These are phyloP conservation scores for Blastobotrys apis DNA, from an alignment of 1,139 yeast genomes.

Conservation along the genomic window DNA sequence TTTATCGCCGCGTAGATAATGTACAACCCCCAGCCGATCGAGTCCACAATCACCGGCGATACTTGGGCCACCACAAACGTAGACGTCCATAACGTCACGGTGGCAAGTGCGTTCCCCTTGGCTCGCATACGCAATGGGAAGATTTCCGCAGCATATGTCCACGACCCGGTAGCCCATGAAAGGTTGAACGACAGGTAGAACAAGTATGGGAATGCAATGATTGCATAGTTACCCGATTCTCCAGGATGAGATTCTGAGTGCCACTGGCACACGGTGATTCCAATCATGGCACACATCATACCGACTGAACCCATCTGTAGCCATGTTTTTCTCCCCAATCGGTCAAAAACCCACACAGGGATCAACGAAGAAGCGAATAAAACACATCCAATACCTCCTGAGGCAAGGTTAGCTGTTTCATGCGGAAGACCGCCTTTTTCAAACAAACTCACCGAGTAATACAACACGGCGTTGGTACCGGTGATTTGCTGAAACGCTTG, in stretches of 20 bases:
- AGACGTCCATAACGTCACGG: conserved; percentile 71
- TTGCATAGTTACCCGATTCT: conserved; percentile 42
- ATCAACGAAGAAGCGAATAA: conserved; percentile 23
- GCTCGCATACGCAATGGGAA: conserved; percentile 67
- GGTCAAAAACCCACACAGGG: conserved; percentile 45
- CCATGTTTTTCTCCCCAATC: conserved; percentile 60
- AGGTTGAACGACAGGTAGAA: conserved; percentile 69
- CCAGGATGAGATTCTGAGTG: conserved; percentile 15
- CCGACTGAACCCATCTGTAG: conserved; percentile 42
- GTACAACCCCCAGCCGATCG: conserved; percentile 54
- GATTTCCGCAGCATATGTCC: conserved; percentile 72
- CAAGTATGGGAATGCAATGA: conserved; percentile 64
- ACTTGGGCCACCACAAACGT: conserved; percentile 66
- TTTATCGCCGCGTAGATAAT: conserved; percentile 15
- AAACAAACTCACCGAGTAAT: conserved; percentile 62
- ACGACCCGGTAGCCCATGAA: conserved; percentile 75
- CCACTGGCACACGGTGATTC: conserved; percentile 19
- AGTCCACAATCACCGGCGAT: conserved; percentile 65
- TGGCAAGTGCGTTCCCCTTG: conserved; percentile 66
- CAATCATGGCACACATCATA: conserved; percentile 13
- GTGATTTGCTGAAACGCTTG: conserved; percentile 63
- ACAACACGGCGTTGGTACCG: conserved; percentile 62
- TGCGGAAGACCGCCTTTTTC: conserved; percentile 43
- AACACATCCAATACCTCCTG: conserved; percentile 25
- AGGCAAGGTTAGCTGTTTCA: conserved; percentile 23